Conservation (phyloP, 345 rosid species). For the Xanthoceras sorbifolium region DNA sequence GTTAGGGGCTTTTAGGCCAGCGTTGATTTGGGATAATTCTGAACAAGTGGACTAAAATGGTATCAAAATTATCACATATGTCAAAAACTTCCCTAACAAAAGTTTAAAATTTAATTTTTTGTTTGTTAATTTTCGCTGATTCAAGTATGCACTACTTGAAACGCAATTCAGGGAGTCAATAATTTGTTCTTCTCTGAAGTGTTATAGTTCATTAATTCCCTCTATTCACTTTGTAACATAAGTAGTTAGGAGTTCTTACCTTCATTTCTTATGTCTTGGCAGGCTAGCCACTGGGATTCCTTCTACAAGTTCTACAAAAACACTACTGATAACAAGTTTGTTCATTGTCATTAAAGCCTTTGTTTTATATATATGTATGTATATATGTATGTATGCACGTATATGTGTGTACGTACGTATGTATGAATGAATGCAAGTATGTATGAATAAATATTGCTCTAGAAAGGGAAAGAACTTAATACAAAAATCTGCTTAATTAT, state of each 20-base stretch:
- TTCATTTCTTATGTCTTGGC: conserved; percentile 30
- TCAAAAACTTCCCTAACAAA: neutral
- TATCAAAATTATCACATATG: neutral
- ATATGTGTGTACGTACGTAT: neutral
- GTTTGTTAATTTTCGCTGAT: neutral
- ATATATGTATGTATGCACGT: neutral
- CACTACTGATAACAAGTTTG: conserved; percentile 93
- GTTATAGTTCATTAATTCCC: neutral
- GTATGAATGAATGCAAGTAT: neutral
- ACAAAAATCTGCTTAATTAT: too few species aligned
- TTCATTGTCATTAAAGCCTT: conserved; percentile 22
- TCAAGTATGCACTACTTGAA: neutral
- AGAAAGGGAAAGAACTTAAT: neutral
- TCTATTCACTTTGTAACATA: neutral
- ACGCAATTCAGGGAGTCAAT: neutral
- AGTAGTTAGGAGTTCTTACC: neutral
- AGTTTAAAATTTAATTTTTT: neutral
- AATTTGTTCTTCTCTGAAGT: neutral
- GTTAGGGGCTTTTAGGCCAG: too few species aligned
- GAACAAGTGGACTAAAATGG: neutral
- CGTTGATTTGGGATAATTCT: neutral
- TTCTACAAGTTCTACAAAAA: conserved; percentile 85
- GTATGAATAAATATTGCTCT: neutral
- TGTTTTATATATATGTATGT: neutral
- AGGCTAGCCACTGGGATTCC: conserved; percentile 96